These are phyloP conservation scores for Claviceps quebecensis DNA, from an alignment of 2,329 filamentous ascomycete species.

Conservation along the genomic window DNA sequence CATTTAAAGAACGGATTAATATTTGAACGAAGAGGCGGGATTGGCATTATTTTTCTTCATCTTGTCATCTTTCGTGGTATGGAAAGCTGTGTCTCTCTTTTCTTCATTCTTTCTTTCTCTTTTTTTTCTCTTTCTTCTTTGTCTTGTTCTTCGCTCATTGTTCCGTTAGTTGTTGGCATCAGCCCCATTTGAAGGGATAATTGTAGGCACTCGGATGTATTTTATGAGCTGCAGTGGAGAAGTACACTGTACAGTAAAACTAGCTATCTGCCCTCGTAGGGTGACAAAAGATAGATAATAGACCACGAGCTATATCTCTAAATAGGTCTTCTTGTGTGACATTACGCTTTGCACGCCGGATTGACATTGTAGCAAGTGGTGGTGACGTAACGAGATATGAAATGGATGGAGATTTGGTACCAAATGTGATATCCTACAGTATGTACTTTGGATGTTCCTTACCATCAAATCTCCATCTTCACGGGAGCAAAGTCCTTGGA, in stretches of 20 bases:
- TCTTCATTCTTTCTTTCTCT: neutral
- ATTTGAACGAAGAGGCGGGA: neutral
- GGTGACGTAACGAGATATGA: neutral
- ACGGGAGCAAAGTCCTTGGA: slow-evolving; percentile 41
- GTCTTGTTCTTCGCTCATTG: neutral
- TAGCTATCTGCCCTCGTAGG: slow-evolving; percentile 6
- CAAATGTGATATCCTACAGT: neutral
- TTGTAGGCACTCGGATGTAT: slow-evolving; percentile 2
- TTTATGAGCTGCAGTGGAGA: slow-evolving; percentile 6
- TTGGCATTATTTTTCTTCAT: neutral
- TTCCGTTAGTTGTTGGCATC: neutral
- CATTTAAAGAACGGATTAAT: slow-evolving; percentile 3
- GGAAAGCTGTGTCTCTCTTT: neutral
- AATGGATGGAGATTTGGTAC: neutral
- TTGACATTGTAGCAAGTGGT: neutral
- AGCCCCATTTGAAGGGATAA: neutral
- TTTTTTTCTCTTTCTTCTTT: neutral
- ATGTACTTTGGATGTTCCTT: slow-evolving; percentile 45
- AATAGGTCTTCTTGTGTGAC: neutral
- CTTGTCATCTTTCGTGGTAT: slow-evolving; percentile 1
- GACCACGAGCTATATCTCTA: slow-evolving; percentile 5
- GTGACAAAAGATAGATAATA: slow-evolving; percentile 7
- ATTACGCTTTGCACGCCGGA: neutral
- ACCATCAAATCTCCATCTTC: slow-evolving; percentile 73
- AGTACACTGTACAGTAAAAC: slow-evolving; percentile 6